Conservation (phyloP, 345 rosid genomes). For the Eucalyptus tenuipes region DNA sequence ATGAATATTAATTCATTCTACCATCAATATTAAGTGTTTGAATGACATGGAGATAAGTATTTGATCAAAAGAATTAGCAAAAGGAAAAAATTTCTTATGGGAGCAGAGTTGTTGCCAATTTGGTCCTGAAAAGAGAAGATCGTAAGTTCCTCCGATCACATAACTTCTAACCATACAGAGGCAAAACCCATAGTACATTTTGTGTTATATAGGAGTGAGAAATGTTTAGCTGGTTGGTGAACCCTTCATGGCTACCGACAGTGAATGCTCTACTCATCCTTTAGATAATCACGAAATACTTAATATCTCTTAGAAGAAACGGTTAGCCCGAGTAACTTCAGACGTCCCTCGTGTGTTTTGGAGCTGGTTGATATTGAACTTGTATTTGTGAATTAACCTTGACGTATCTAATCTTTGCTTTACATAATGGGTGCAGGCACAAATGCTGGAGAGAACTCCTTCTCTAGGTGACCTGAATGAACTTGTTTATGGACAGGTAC, state of each 20-base stretch:
- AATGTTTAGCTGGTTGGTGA: background rate
- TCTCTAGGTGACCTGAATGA: constrained; percentile 92
- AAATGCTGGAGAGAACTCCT: constrained; percentile 78
- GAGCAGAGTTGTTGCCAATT: background rate
- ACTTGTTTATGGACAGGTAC: constrained; percentile 93
- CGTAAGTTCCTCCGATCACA: background rate
- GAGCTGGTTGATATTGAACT: background rate
- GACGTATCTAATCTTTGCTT: background rate
- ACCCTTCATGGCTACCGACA: background rate
- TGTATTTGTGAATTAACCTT: background rate
- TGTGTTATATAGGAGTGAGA: background rate
- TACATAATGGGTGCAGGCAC: constrained; percentile 38
- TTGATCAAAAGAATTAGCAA: background rate
- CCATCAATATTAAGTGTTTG: background rate
- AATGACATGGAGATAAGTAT: background rate
- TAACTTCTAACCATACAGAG: background rate
- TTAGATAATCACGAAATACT: background rate
- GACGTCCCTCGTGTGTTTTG: background rate
- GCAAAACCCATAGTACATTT: background rate
- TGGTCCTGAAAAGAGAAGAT: background rate
- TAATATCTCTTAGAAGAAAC: background rate
- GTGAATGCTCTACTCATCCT: background rate
- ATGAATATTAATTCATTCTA: background rate
- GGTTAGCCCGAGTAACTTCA: background rate
- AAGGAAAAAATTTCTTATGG: background rate